Conservation (phyloP, 2,329 filamentous ascomycete genomes). For the Penicillium brevicompactum region DNA sequence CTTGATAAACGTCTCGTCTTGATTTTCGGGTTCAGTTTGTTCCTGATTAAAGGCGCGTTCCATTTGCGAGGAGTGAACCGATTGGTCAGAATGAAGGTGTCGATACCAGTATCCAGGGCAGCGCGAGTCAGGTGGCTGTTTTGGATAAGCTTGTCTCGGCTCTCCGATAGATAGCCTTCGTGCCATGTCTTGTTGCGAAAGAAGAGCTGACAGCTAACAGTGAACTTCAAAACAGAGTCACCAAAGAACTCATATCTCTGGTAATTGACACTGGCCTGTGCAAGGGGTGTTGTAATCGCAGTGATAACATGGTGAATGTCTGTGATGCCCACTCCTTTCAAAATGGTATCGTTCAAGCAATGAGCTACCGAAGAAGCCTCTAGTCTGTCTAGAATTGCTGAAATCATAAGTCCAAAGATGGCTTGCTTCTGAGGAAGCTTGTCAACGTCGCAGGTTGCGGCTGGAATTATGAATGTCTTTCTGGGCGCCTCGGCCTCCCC, state of each 20-base stretch:
- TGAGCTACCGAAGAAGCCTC: constrained; percentile 66
- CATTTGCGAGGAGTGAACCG: constrained; percentile 72
- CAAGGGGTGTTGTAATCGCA: constrained; percentile 69
- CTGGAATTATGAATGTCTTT: constrained; percentile 21
- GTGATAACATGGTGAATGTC: constrained; percentile 61
- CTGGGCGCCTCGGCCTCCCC: constrained; percentile 15
- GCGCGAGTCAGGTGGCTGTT: constrained; percentile 73
- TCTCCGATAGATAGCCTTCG: constrained; percentile 71
- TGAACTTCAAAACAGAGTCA: constrained; percentile 78
- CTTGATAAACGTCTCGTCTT: constrained; percentile 58
- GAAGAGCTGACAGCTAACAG: constrained; percentile 66
- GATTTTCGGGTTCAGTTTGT: constrained; percentile 28
- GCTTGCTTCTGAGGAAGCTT: constrained; percentile 50
- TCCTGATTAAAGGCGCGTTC: constrained; percentile 63
- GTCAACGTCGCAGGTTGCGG: constrained; percentile 35
- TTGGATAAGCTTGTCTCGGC: constrained; percentile 70
- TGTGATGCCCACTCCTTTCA: constrained; percentile 57
- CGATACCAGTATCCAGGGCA: constrained; percentile 64
- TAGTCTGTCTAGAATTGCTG: constrained; percentile 71
- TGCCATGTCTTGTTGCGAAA: constrained; percentile 66
- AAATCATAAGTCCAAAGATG: constrained; percentile 64
- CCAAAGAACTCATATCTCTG: constrained; percentile 86
- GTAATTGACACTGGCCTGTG: constrained; percentile 67
- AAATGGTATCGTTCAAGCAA: constrained; percentile 58
- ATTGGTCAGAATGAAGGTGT: constrained; percentile 71